Evolutionary conservation across 1,284 basidiomycete genomes (phyloP), one percentile per base, ranked within the genome.

Genomic region (Tetrapyrgos nigripes): DNA sequence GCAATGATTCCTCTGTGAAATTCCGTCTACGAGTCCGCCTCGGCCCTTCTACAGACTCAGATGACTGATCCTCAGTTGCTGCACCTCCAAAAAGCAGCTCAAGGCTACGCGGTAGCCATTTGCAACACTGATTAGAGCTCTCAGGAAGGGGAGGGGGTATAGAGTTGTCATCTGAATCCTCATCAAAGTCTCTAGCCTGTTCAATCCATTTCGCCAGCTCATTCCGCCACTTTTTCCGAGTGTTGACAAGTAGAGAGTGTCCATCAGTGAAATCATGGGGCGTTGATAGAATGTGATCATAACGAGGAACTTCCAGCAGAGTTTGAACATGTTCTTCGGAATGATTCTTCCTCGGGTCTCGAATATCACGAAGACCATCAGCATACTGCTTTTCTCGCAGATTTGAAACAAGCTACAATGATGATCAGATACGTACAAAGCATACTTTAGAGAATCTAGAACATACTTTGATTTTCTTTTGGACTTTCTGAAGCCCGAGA

Each of bases 401-500:
- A 43, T 56, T 43, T 21, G 33, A 44, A 26, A 19, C 31, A 26
- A 50, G 35, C 54, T 56, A 33, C 11, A 33, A 1, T n/a, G 8
- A 26, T 49, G 33, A 31, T 23, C 13, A 11, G 14, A 24, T 35
- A 26, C 23, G 19, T 24, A 31, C 1, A 14, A 23, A 31, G 23
- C 24, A 28, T 37, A 8, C 13, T 23, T 4, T 2, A 24, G 27
- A 17, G 11, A 26, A 37, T 4, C 24, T 8, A 19, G 40, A 24
- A 23, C 29, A 3, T 40, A 56, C 47, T 26, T 49, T 47, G 6
- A 56, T 21, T 19, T 26, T 26, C n/a, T 43, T 31, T 33, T 40
- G 23, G 19, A 46, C 49, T 24, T 57, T 49, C 31, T 0, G 10
- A 1, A 68, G n/a, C 45, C 51, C 53, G 28, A 66, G 46, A 17